A percentile compares a stretch with the other conserved stretches of the same genome.
Evolutionary conservation across 2,329 filamentous ascomycete genomes (phyloP).

Genomic region (Chaetomiaceae sp.): DNA sequence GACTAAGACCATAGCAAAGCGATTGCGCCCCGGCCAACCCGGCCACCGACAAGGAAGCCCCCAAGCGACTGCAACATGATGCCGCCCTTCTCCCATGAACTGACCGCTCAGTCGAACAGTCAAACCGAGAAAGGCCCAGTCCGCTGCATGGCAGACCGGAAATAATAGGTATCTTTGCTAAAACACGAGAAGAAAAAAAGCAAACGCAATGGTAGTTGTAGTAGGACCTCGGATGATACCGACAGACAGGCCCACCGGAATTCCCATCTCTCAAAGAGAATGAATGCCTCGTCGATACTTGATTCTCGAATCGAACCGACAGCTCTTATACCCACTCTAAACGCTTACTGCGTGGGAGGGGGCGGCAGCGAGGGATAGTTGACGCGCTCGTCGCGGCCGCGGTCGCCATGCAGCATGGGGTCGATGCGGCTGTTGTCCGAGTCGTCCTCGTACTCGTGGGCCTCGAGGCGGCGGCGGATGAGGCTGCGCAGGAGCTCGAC

Average conservation of each 20-base stretch:
- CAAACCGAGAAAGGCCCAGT: background rate
- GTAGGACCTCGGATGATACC: background rate
- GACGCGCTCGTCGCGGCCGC: slow-evolving; percentile 14
- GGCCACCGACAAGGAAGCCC: background rate
- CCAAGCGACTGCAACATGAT: background rate
- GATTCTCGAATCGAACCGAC: no score
- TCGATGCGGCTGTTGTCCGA: slow-evolving; percentile 30
- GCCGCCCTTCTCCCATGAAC: background rate
- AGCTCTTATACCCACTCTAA: no score
- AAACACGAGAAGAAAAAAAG: background rate
- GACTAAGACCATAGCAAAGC: background rate
- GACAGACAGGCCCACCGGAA: background rate
- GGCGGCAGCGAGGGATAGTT: slow-evolving; percentile 19
- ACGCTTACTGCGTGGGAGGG: slow-evolving; percentile 15
- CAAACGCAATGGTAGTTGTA: background rate
- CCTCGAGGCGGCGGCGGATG: slow-evolving; percentile 53
- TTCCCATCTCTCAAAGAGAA: background rate
- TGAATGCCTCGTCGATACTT: no score
- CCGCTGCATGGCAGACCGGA: slow-evolving; percentile 1
- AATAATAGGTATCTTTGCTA: slow-evolving; percentile 4
- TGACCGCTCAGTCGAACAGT: no score
- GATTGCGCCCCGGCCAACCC: background rate
- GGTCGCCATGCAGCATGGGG: slow-evolving; percentile 30
- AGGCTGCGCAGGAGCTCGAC: slow-evolving; percentile 59
- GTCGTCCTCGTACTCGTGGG: slow-evolving; percentile 47